Evolutionary conservation across 192 early-diverging fungal genomes (phyloP), one percentile per base, ranked within the genome.

Genomic region (Chytriomyces sp.): DNA sequence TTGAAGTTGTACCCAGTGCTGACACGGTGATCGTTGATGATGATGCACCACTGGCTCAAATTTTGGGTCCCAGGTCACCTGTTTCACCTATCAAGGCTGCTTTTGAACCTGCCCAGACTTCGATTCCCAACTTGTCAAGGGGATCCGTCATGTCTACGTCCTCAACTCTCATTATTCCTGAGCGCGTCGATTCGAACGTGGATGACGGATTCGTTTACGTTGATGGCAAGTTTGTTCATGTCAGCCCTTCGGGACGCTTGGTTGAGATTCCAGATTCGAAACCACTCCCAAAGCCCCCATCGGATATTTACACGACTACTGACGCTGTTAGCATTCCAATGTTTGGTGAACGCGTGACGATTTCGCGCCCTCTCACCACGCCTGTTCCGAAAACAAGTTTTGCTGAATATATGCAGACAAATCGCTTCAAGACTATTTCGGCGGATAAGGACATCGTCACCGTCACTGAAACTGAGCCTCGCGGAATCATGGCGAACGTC

Each of bases 181-280:
- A 54, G 22, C 65, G 65, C 17, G 30, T 30, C 26, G 65, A 68
- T 68, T 68, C 65, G 2, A 37, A 26, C n/a, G 30, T 55, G 32
- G 65, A 68, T 55, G 65, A 68, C 19, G 65, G 65, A n/a, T 54
- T 68, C 38, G 19, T 68, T 3, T 54, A 55, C 6, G 30, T 68
- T 6, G 34, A 68, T 34, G 65, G 65, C 8, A 37, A 52, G 32
- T 37, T 19, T 68, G 19, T 68, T 10, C 65, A 68, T 37, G 52
- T 68, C 53, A 37, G 12, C n/a, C n/a, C 25, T 8, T 7, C 2
- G 7, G 65, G 65, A 1, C 5, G 39, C 0, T 44, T 68, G 7
- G 17, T 25, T 31, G 22, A 12, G 34, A n/a, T 36, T 10, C 26
- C 36, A 1, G 56, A 58, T 28, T n/a, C n/a, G n/a, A 58, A 58